phyloP scores from a whole-genome alignment of 2,329 filamentous ascomycete species.

The Claviceps arundinis region DNA sequence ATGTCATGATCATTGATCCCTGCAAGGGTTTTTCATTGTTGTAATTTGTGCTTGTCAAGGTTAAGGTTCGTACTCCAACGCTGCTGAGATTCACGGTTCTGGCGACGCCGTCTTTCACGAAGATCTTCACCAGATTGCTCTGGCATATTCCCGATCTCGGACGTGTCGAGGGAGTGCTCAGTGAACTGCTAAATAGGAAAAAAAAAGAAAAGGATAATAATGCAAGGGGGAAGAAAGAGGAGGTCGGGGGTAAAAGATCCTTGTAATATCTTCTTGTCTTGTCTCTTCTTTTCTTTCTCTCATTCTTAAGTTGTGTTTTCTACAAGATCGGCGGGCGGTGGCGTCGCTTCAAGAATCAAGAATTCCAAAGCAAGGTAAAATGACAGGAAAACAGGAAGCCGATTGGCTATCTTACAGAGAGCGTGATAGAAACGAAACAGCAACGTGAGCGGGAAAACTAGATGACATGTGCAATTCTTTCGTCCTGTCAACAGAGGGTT shows the following conservation, averaged over 20 bases:
- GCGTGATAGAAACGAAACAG: neutral
- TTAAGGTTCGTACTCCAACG: neutral
- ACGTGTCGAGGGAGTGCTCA: neutral
- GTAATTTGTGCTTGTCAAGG: neutral
- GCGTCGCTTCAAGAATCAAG: too few relatives aligned
- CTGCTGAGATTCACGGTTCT: constrained; percentile 1
- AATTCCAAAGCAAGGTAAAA: too few relatives aligned
- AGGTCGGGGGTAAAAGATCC: neutral
- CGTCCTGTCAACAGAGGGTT: neutral
- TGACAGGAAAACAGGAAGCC: too few relatives aligned
- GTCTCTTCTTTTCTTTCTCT: too few relatives aligned
- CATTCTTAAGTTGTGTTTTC: too few relatives aligned
- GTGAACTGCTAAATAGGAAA: neutral
- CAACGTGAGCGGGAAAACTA: neutral
- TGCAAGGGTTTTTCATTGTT: neutral
- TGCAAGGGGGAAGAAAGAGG: neutral
- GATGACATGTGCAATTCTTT: neutral
- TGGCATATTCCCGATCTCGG: constrained; percentile 10
- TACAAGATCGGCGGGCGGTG: too few relatives aligned
- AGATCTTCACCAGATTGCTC: constrained; percentile 9
- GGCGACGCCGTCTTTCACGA: neutral
- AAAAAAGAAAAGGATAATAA: neutral
- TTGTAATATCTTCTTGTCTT: too few relatives aligned
- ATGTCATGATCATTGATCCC: neutral
- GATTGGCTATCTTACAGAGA: neutral